Conservation (phyloP, 2,329 filamentous ascomycete species). For the Incumbomyces lentus region DNA sequence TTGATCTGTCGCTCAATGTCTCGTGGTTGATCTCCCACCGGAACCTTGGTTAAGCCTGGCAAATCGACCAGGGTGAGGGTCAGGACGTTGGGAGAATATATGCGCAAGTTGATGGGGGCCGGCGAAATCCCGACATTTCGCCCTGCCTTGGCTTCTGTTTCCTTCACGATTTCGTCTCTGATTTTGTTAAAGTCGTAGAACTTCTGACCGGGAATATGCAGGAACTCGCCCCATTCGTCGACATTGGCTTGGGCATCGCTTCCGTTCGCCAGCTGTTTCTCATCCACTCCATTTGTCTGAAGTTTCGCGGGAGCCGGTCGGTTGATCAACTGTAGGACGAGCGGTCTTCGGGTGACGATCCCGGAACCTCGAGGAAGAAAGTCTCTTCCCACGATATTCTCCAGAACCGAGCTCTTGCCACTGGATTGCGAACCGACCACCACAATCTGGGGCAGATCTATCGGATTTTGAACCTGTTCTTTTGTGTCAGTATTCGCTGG, state of each 20-base stretch:
- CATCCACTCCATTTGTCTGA: conserved; percentile 60
- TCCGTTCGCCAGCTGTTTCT: conserved; percentile 53
- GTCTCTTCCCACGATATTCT: conserved; percentile 97
- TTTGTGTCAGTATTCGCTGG: conserved; percentile 15
- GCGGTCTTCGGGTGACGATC: conserved; percentile 90
- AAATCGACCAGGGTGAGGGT: conserved; percentile 94
- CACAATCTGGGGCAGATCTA: conserved; percentile 95
- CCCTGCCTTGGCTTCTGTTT: conserved; percentile 94
- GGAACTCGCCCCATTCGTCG: conserved; percentile 97
- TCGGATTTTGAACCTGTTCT: conserved; percentile 86
- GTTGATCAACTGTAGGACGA: conserved; percentile 97
- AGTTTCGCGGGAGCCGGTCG: conserved; percentile 52
- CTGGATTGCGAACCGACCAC: conserved; percentile 98
- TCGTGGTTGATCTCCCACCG: conserved; percentile 88
- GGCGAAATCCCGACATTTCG: conserved; percentile 94
- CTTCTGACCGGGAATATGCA: conserved; percentile 95
- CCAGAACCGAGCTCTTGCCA: conserved; percentile 96
- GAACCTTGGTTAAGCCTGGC: conserved; percentile 91
- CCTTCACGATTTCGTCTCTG: conserved; percentile 89
- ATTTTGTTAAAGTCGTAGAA: conserved; percentile 98
- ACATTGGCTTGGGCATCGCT: conserved; percentile 80
- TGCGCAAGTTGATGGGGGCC: conserved; percentile 90
- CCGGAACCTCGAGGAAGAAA: conserved; percentile 95
- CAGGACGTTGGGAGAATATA: conserved; percentile 96
- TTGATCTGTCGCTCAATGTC: conserved; percentile 95